Evolutionary conservation across 495 filamentous ascomycete genomes (phyloP).

Genomic region (Bathelium albidoporum): DNA sequence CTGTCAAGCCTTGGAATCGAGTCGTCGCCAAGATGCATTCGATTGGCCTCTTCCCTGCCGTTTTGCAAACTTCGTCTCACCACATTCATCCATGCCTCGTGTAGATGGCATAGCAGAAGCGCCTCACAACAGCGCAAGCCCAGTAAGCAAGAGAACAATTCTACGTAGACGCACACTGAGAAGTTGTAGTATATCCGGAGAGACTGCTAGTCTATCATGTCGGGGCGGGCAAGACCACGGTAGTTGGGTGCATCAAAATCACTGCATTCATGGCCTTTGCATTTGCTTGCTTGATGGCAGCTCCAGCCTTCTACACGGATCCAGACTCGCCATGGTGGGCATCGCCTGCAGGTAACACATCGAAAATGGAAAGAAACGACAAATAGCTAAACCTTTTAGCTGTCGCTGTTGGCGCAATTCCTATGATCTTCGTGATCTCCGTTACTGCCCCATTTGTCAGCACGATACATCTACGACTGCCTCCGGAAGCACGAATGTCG

Average conservation of each 20-base stretch:
- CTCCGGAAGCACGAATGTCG: conserved; percentile 42
- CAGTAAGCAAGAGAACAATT: background rate
- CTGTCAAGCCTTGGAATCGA: background rate
- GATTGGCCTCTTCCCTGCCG: background rate
- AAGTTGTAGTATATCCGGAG: conserved; percentile 37
- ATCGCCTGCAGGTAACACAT: conserved; percentile 36
- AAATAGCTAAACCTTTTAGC: conserved; percentile 30
- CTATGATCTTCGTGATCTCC: conserved; percentile 56
- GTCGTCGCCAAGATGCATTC: background rate
- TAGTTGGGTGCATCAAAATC: conserved; percentile 57
- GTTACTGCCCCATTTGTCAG: conserved; percentile 36
- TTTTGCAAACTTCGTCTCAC: background rate
- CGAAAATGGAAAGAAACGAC: background rate
- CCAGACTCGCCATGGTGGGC: conserved; percentile 39
- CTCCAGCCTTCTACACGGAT: conserved; percentile 45
- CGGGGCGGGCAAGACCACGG: conserved; percentile 53
- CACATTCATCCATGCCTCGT: background rate
- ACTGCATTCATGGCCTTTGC: conserved; percentile 61
- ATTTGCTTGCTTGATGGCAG: conserved; percentile 49
- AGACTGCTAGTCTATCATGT: conserved; percentile 62
- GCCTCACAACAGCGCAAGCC: background rate
- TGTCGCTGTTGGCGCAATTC: conserved; percentile 48
- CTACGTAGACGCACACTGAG: background rate
- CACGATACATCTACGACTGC: conserved; percentile 21
- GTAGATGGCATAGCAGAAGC: background rate